Conservation (phyloP, 2,329 filamentous ascomycete species). For the Leptographium wingfieldii region DNA sequence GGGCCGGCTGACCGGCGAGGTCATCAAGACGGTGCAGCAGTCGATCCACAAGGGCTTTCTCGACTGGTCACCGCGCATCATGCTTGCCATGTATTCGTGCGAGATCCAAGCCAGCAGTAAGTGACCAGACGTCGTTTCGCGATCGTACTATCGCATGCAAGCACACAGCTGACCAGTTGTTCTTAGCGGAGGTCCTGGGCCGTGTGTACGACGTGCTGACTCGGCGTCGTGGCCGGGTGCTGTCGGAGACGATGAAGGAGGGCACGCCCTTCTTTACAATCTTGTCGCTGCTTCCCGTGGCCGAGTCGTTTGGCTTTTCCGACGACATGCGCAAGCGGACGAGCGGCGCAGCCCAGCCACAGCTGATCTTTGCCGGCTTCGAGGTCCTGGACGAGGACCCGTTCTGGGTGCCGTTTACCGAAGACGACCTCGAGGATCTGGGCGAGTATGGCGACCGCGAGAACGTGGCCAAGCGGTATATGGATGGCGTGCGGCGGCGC, state of each 20-base stretch:
- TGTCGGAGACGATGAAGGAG: conserved; percentile 84
- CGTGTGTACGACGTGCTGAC: conserved; percentile 98
- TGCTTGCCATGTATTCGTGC: conserved; percentile 95
- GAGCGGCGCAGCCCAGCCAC: conserved; percentile 78
- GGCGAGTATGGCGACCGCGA: conserved; percentile 88
- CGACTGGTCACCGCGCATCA: conserved; percentile 90
- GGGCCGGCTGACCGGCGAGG: conserved; percentile 77
- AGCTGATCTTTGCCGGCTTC: conserved; percentile 86
- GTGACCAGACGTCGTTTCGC: conserved; percentile 16
- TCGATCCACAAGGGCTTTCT: conserved; percentile 77
- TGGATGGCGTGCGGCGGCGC: conserved; percentile 73
- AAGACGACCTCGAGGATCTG: conserved; percentile 91
- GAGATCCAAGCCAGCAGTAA: conserved; percentile 89
- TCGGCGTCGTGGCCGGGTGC: conserved; percentile 75
- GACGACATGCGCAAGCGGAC: conserved; percentile 96
- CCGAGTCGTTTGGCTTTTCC: conserved; percentile 88
- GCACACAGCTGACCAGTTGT: background rate
- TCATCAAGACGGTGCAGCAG: conserved; percentile 79
- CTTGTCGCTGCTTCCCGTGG: conserved; percentile 73
- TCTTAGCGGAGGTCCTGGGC: conserved; percentile 75
- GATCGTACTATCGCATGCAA: background rate
- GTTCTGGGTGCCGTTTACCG: conserved; percentile 93
- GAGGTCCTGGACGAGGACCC: conserved; percentile 91
- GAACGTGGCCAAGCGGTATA: conserved; percentile 92
- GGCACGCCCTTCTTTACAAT: conserved; percentile 97